Conservation (phyloP, 2,329 filamentous ascomycete genomes). For the Penicillium sp. region DNA sequence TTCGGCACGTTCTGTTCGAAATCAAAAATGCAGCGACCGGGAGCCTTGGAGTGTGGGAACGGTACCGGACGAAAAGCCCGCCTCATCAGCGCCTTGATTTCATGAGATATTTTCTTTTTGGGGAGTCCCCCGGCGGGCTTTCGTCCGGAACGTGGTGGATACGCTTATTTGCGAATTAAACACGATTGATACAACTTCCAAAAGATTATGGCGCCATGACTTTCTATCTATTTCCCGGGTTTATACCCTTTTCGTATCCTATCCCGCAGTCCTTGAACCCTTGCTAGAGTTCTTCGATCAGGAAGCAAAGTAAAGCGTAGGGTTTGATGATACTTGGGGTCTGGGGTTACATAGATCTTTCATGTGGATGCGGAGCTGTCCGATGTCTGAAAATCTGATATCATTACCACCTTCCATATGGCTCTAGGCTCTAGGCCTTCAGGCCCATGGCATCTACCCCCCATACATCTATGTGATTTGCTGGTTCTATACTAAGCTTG, state of each 20-base stretch:
- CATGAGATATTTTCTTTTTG: conserved; percentile 29
- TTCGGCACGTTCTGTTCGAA: conserved; percentile 20
- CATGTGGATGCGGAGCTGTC: background rate
- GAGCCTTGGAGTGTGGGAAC: conserved; percentile 26
- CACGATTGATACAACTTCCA: conserved; percentile 30
- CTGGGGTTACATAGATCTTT: background rate
- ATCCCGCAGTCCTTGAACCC: background rate
- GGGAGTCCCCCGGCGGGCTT: conserved; percentile 27
- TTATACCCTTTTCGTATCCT: conserved; percentile 1
- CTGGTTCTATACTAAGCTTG: too few species aligned
- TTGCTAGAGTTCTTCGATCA: background rate
- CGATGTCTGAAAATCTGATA: background rate
- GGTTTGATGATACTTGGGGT: background rate
- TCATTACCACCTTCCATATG: too few species aligned
- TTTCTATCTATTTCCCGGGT: conserved; percentile 7
- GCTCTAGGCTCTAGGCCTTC: too few species aligned
- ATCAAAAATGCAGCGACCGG: conserved; percentile 26
- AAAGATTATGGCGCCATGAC: conserved; percentile 32
- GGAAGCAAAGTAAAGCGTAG: background rate
- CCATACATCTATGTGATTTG: too few species aligned
- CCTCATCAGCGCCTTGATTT: conserved; percentile 31
- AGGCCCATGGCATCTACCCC: too few species aligned
- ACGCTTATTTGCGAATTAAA: conserved; percentile 26
- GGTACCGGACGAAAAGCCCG: conserved; percentile 28
- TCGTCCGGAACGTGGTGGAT: conserved; percentile 26